Percentiles rank a stretch among this genome's conserved stretches.
phyloP scores from a whole-genome alignment of 495 filamentous ascomycete genomes.

The Xeromyces bisporus region DNA sequence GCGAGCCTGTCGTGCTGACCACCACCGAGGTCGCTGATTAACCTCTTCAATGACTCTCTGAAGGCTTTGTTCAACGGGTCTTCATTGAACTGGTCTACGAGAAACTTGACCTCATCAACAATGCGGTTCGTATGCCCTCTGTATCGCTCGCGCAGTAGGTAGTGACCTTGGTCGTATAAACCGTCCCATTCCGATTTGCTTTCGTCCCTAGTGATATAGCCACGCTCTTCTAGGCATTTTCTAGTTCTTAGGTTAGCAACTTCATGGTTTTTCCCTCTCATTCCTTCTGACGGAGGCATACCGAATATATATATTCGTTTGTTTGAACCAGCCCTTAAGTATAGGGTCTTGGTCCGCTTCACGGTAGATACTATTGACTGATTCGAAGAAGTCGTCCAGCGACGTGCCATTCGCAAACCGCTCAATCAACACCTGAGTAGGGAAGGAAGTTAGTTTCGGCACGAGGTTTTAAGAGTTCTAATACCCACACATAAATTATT shows the following conservation, averaged over 20 bases:
- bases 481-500: conserved; percentile 55
- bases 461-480: neutral
- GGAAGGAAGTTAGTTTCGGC: conserved; percentile 28
- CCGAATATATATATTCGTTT: conserved; percentile 59
- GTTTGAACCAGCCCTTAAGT: conserved; percentile 77
- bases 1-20: conserved; percentile 65
- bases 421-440: conserved; percentile 60
- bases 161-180: conserved; percentile 74
- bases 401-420: conserved; percentile 93
- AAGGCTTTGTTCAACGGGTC: conserved; percentile 78
- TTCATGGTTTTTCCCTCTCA: neutral
- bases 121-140: conserved; percentile 74
- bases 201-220: conserved; percentile 73
- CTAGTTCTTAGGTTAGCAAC: conserved; percentile 10
- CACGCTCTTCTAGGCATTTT: conserved; percentile 70
- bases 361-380: conserved; percentile 74
- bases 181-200: conserved; percentile 71
- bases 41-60: conserved; percentile 53
- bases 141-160: conserved; percentile 79
- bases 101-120: conserved; percentile 75
- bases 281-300: conserved; percentile 2
- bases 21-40: conserved; percentile 77
- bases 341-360: conserved; percentile 84
- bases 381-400: conserved; percentile 64
- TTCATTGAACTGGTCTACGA: conserved; percentile 73